Base-by-base conservation (phyloP, 495 filamentous ascomycete genomes). In the Terfezia claveryi region DNA sequence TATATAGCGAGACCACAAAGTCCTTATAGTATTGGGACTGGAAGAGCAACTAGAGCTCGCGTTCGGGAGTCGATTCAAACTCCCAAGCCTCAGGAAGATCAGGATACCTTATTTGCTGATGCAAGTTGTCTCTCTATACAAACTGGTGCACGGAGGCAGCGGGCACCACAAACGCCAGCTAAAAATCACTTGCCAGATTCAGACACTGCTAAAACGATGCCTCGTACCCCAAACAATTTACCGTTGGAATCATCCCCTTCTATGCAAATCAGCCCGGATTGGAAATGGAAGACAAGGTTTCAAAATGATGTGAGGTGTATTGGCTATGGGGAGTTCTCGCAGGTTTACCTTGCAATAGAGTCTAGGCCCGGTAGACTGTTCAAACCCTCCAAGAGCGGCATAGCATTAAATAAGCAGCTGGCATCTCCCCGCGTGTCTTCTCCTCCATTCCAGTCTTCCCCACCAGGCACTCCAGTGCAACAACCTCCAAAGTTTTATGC, bases 261-360 rank as follows among this genome's bases (percentile, higher is more conserved):
- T 68, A 75, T 59, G 69, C 44, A 14, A 20, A 14, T 14, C 6
- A 49, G 44, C 6, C 20, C 14, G 44, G 14, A 49, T 20, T 20
- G 44, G 44, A n/a, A n/a, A 14, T 20, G 14, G 14, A 14, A 49
- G 14, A 2, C 44, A 49, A 68, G 70, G 81, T 38, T 98, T 98
- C 63, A 77, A 79, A 20, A 80, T 2, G 27, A 77, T 49, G 79
- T 86, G 10, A 81, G 87, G 54, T 67, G 81, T 14, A 73, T 87
- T 56, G 88, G 89, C 37, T 82, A 77, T 50, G 91, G 91, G 38
- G 88, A 94, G 61, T 96, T 95, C 66, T 95, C 91, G 0, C 74
- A 81, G 57, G 91, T 98, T 10, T 98, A 85, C 67, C 80, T 81
- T 23, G 91, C 94, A 17, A 73, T 76, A 44, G 67, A 76, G 41